phyloP scores from a whole-genome alignment of 768 basidiomycete genomes.

The Russula olivacea region DNA sequence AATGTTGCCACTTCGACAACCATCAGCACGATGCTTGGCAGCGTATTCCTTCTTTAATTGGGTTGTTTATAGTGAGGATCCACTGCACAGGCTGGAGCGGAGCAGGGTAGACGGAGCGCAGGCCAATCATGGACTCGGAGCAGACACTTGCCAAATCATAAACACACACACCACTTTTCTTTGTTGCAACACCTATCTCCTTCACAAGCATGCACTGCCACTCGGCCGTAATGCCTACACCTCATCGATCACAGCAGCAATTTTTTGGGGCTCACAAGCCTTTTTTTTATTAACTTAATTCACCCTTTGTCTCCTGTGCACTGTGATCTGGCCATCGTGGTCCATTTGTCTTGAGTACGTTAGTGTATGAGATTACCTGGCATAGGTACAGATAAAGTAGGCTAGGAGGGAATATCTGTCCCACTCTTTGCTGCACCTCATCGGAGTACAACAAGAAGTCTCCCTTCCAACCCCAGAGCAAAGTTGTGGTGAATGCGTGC shows the following conservation, averaged over 20 bases:
- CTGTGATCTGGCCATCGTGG: not conserved
- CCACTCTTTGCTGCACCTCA: slow-evolving; percentile 29
- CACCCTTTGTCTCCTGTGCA: not conserved
- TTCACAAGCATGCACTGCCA: not conserved
- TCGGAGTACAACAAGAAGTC: slow-evolving; percentile 88
- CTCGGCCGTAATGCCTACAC: not conserved
- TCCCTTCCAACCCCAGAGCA: slow-evolving; percentile 72
- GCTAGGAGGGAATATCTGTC: not conserved
- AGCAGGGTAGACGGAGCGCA: slow-evolving; percentile 9
- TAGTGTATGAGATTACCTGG: slow-evolving; percentile 11
- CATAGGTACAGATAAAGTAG: slow-evolving; percentile 8
- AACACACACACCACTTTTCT: slow-evolving; percentile 11
- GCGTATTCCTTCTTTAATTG: not conserved
- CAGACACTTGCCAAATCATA: slow-evolving; percentile 11
- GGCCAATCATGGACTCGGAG: slow-evolving; percentile 17
- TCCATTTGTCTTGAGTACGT: slow-evolving; percentile 3
- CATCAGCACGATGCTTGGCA: slow-evolving; percentile 10
- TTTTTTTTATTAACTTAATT: slow-evolving; percentile 2
- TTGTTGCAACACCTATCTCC: slow-evolving; percentile 7
- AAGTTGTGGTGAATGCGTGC: slow-evolving; percentile 76
- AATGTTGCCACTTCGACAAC: not conserved
- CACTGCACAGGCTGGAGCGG: slow-evolving; percentile 1
- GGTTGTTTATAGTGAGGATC: not conserved
- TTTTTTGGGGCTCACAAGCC: not conserved
- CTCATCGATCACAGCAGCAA: not conserved